A percentile compares a stretch with the other conserved stretches of the same genome.
Evolutionary conservation across 768 basidiomycete species (phyloP).

Genomic region (Lactarius hatsudake): DNA sequence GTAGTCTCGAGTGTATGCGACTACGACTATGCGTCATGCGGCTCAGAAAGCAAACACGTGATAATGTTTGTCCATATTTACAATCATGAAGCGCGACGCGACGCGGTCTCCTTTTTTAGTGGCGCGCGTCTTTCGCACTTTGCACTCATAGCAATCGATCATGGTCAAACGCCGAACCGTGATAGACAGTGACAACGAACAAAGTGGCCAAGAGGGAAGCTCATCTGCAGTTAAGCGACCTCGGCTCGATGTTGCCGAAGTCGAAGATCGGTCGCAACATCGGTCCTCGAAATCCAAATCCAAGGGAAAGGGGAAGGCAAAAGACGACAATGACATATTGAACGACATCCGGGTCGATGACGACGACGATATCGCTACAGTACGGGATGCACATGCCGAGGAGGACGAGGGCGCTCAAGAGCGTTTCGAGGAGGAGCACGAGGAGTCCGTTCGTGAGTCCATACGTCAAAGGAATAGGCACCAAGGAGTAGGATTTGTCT

Average conservation of each 20-base stretch:
- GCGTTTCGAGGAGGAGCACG: slow-evolving; percentile 60
- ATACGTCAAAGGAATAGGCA: slow-evolving; percentile 45
- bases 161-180: slow-evolving; percentile 26
- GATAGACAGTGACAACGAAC: slow-evolving; percentile 26
- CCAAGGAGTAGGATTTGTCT: slow-evolving; percentile 51
- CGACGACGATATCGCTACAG: slow-evolving; percentile 26
- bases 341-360: slow-evolving; percentile 27
- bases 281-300: slow-evolving; percentile 14
- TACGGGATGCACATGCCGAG: slow-evolving; percentile 17
- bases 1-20: not conserved
- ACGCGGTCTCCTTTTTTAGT: not conserved
- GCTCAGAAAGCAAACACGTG: not conserved
- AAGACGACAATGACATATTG: slow-evolving; percentile 23
- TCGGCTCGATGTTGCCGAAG: slow-evolving; percentile 11
- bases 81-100: not conserved
- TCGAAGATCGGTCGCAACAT: slow-evolving; percentile 1
- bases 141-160: not conserved
- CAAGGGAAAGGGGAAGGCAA: slow-evolving; percentile 20
- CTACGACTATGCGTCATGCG: not conserved
- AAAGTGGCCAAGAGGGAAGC: not conserved
- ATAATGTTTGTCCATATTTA: not conserved
- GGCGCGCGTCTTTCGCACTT: not conserved
- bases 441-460: slow-evolving; percentile 51
- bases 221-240: slow-evolving; percentile 22
- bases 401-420: slow-evolving; percentile 57